These are phyloP conservation scores for Cercospora janseana DNA, from an alignment of 2,329 filamentous ascomycete genomes.

Conservation along the genomic window DNA sequence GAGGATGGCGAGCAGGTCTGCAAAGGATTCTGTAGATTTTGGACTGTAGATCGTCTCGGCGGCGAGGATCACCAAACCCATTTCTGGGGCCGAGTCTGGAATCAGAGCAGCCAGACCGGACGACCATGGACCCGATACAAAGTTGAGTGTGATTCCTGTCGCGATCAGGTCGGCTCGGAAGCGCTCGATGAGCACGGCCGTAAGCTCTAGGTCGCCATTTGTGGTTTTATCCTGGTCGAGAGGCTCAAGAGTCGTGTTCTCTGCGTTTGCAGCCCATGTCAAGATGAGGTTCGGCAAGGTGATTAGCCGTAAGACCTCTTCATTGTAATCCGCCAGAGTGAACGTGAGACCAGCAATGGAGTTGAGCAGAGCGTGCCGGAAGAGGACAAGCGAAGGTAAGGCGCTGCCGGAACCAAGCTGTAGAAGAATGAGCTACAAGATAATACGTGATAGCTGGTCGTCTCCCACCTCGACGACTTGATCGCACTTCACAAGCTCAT, in stretches of 20 bases:
- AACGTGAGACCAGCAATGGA: slow-evolving; percentile 55
- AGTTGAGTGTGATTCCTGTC: slow-evolving; percentile 57
- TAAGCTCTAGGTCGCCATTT: slow-evolving; percentile 63
- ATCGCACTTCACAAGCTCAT: slow-evolving; percentile 49
- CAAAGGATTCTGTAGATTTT: slow-evolving; percentile 66
- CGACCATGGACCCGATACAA: slow-evolving; percentile 75
- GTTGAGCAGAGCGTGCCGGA: slow-evolving; percentile 58
- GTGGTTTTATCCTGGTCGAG: neutral
- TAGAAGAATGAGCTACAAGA: neutral
- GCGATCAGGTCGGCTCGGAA: slow-evolving; percentile 57
- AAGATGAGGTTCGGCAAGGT: slow-evolving; percentile 77
- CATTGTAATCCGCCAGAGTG: slow-evolving; percentile 76
- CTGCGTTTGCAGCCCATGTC: slow-evolving; percentile 52
- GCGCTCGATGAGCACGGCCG: slow-evolving; percentile 54
- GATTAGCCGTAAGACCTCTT: slow-evolving; percentile 71
- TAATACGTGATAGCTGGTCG: neutral
- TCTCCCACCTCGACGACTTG: slow-evolving; percentile 49
- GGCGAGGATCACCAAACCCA: slow-evolving; percentile 60
- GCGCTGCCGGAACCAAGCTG: slow-evolving; percentile 78
- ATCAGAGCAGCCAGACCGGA: slow-evolving; percentile 60
- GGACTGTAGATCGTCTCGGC: slow-evolving; percentile 84
- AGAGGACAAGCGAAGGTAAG: slow-evolving; percentile 68
- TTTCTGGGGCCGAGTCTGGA: slow-evolving; percentile 37
- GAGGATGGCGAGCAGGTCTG: slow-evolving; percentile 62
- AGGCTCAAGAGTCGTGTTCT: slow-evolving; percentile 13